These are phyloP conservation scores for Tetracentron sinense DNA, from an alignment of 164 flowering plant genomes.

Conservation along the genomic window DNA sequence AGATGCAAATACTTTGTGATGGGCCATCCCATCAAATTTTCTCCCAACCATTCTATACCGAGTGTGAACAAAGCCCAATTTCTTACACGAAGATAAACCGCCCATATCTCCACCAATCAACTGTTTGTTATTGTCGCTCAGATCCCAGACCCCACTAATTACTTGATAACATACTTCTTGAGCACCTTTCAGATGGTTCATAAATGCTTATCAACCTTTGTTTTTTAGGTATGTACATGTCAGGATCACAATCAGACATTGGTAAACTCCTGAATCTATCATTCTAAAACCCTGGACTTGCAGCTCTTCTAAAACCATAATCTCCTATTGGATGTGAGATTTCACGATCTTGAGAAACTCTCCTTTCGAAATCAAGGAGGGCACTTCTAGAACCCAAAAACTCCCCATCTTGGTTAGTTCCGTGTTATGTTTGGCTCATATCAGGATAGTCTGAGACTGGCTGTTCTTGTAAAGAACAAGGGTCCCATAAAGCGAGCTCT, in stretches of 20 bases:
- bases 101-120: constrained; percentile 18
- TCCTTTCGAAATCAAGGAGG: no score
- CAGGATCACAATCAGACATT: constrained; percentile 14
- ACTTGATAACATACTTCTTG: constrained; percentile 29
- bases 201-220: constrained; percentile 14
- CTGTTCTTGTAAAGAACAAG: constrained; percentile 11
- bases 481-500: constrained; percentile 5
- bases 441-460: constrained; percentile 11
- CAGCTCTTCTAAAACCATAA: constrained; percentile 18
- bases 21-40: constrained; percentile 6
- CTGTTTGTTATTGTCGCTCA: no score
- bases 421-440: constrained; percentile 10
- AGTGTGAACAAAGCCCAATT: no score
- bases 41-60: constrained; percentile 16
- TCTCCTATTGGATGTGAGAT: constrained; percentile 12
- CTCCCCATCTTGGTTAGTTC: constrained; percentile 12
- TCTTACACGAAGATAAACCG: constrained; percentile 2
- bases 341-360: constrained; percentile 13
- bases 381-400: constrained; percentile 15
- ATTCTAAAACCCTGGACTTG: constrained; percentile 13
- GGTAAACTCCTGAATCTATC: constrained; percentile 15
- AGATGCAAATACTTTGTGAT: constrained; percentile 14
- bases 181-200: constrained; percentile 16
- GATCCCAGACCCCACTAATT: constrained; percentile 16
- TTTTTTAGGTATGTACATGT: constrained; percentile 10